Evolutionary conservation across 331 rosid genomes (phyloP), one percentile per base, ranked within the genome.

Genomic region (Stylosanthes scabra): DNA sequence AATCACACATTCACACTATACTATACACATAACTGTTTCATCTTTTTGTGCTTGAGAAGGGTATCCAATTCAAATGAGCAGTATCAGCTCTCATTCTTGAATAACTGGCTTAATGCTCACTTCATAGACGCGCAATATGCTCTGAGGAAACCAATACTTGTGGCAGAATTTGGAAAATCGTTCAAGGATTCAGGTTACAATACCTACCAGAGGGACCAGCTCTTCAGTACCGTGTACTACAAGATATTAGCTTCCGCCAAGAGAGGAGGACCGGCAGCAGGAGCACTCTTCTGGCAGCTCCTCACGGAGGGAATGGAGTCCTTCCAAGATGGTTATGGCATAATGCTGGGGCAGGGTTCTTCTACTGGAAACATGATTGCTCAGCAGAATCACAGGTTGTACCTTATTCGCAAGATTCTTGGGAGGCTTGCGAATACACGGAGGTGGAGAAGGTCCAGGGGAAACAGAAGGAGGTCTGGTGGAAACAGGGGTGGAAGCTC

Each of bases 281-380:
- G 97, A 13, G 91, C 89, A n/a, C 54, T 93, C 37, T 91, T 91
- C 82, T 93, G 98, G 98, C 98, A 93, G 75, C 98, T 93, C 59
- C 83, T 91, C 12, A 86, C 94, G 0, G 86, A 85, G 49, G 97
- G 96, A 1, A 88, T 91, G 97, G 90, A 88, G 74, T 86, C 97
- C 3, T 89, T 91, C 52, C 74, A 88, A 7, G 98, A 93, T 11
- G 97, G 97, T 0, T 93, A 93, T 3, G 98, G 92, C 8, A 63
- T 93, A 63, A 71, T 84, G 67, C 86, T 91, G 39, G 90, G 91
- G 39, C 90, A 88, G 70, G 82, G 86, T 76, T 84, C 95, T 52
- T 89, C 97, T 12, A 93, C 97, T 1, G 96, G 89, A 5, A 86
- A 86, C 65, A 55, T 89, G 20, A 93, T 93, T 40, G 81, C 96